Evolutionary conservation across 2,329 filamentous ascomycete species (phyloP).

Genomic region (Sclerotinia sclerotiorum): DNA sequence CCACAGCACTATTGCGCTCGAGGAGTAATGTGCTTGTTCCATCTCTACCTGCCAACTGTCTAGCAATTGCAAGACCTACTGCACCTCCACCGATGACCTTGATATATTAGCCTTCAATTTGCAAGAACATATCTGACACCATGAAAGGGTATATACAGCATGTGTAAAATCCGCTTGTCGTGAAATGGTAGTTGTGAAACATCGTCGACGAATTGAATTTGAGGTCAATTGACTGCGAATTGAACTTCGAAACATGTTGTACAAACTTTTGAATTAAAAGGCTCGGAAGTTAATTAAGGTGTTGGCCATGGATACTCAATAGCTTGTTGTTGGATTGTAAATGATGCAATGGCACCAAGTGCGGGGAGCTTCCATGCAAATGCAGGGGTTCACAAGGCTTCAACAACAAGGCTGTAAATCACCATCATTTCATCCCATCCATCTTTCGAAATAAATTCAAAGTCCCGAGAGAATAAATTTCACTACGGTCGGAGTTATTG

Average conservation of each 20-base stretch:
- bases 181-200: constrained; percentile 33
- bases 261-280: not conserved
- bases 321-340: constrained; percentile 14
- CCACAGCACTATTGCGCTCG: constrained; percentile 63
- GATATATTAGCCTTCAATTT: not conserved
- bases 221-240: constrained; percentile 26
- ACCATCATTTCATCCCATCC: not conserved
- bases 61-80: constrained; percentile 66
- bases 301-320: not conserved
- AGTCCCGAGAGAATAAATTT: not conserved
- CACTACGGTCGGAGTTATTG: not conserved
- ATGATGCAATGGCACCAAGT: constrained; percentile 20
- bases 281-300: not conserved
- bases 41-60: constrained; percentile 58
- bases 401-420: constrained; percentile 16
- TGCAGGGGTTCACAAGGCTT: constrained; percentile 23
- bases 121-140: constrained; percentile 9
- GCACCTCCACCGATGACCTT: constrained; percentile 61
- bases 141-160: constrained; percentile 33
- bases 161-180: constrained; percentile 40
- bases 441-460: not conserved
- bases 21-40: constrained; percentile 65
- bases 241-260: constrained; percentile 27
- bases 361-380: constrained; percentile 5
- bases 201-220: constrained; percentile 24